Conservation (phyloP, 768 basidiomycete genomes). For the Daedaleopsis sinensis region DNA sequence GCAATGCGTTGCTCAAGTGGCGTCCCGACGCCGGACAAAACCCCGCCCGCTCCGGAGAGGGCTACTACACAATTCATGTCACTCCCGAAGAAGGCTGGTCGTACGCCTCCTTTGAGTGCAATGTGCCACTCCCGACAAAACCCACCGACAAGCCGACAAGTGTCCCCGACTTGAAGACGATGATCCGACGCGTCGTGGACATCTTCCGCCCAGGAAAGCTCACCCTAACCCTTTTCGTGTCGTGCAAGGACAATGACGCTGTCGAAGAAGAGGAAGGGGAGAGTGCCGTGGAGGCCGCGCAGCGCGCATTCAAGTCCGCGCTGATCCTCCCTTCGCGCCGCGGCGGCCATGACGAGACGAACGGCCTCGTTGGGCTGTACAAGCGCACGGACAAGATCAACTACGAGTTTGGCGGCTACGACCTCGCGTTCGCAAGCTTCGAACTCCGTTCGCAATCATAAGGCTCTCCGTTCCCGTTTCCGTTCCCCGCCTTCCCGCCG, state of each 20-base stretch:
- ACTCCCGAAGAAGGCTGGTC: constrained; percentile 99
- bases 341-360: constrained; percentile 8
- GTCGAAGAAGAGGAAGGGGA: constrained; percentile 52
- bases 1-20: constrained; percentile 86
- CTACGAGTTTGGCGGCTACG: constrained; percentile 95
- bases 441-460: constrained; percentile 45
- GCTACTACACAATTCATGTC: constrained; percentile 98
- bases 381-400: constrained; percentile 95
- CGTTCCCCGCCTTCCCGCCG: background rate
- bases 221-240: constrained; percentile 89
- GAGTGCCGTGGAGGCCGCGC: constrained; percentile 68
- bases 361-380: constrained; percentile 47
- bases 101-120: constrained; percentile 98
- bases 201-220: constrained; percentile 92
- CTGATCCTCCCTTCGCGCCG: constrained; percentile 38
- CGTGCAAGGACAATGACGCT: constrained; percentile 53
- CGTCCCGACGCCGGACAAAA: constrained; percentile 38
- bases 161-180: constrained; percentile 77
- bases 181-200: constrained; percentile 85
- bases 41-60: constrained; percentile 57
- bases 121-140: constrained; percentile 68
- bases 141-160: constrained; percentile 36
- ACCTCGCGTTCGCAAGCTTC: constrained; percentile 88
- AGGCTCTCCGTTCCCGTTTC: background rate
- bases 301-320: constrained; percentile 73